Percentiles rank a stretch among this genome's conserved stretches.
These are phyloP conservation scores for Eremochloa ophiuroides DNA, from an alignment of 176 grass and related monocot genomes.

Conservation along the genomic window DNA sequence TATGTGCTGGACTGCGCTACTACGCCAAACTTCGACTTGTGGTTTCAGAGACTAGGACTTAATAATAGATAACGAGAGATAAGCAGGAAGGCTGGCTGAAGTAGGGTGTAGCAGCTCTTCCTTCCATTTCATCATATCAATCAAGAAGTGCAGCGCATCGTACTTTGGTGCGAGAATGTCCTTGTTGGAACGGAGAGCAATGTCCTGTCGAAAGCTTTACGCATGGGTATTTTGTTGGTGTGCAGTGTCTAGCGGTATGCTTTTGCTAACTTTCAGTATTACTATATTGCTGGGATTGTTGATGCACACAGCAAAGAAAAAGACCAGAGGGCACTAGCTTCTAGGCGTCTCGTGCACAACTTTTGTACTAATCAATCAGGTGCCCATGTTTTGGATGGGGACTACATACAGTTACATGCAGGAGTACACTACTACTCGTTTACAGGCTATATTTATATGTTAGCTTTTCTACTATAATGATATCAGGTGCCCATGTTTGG, in stretches of 20 bases:
- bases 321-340: neutral
- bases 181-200: neutral
- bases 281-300: neutral
- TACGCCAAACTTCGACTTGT: neutral
- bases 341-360: neutral
- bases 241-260: neutral
- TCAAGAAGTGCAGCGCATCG: neutral
- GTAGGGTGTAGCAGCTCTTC: neutral
- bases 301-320: neutral
- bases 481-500: constrained; percentile 15
- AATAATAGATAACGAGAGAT: neutral
- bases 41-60: neutral
- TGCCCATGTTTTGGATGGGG: constrained; percentile 15
- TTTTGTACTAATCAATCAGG: constrained; percentile 7
- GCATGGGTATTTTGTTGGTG: neutral
- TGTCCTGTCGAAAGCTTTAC: neutral
- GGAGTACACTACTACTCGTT: neutral
- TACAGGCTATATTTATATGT: neutral
- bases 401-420: neutral
- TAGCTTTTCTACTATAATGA: neutral
- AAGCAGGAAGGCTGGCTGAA: neutral
- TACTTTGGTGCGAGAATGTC: neutral
- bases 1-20: neutral
- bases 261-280: constrained; percentile 2
- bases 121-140: neutral